These are phyloP conservation scores for Trypanosoma boissoni DNA, from an alignment of 208 protist species.

Conservation along the genomic window DNA sequence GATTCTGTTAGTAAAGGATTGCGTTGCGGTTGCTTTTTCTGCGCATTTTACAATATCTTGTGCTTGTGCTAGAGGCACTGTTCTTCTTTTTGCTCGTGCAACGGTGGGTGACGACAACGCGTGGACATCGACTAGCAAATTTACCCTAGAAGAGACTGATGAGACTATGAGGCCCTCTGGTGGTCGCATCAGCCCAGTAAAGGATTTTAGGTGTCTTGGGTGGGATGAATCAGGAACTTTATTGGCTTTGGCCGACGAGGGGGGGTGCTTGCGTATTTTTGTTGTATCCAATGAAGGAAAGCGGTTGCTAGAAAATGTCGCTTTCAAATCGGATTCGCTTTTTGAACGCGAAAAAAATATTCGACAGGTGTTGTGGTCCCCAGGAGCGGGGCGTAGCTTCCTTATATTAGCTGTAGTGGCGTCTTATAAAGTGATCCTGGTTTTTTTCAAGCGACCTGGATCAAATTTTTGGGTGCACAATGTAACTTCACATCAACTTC, in stretches of 20 bases:
- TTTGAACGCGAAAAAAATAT: constrained; percentile 23
- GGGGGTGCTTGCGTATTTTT: constrained; percentile 53
- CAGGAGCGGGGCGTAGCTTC: constrained; percentile 75
- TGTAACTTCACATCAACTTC: constrained; percentile 23
- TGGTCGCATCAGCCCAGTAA: constrained; percentile 4
- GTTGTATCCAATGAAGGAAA: constrained; percentile 35
- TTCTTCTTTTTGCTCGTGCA: constrained; percentile 44
- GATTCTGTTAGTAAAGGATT: constrained; percentile 42
- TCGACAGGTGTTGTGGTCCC: constrained; percentile 69
- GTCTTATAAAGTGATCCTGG: constrained; percentile 36
- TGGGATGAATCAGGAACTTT: constrained; percentile 71
- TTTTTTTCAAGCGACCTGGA: constrained; percentile 62
- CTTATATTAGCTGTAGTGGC: constrained; percentile 63
- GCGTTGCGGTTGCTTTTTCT: constrained; percentile 59
- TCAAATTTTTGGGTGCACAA: not conserved
- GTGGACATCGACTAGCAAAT: constrained; percentile 22
- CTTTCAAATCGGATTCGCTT: constrained; percentile 15
- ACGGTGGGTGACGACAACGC: constrained; percentile 7
- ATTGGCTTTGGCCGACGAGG: constrained; percentile 52
- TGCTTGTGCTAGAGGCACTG: constrained; percentile 40
- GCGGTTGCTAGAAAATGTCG: constrained; percentile 26
- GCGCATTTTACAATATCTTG: constrained; percentile 68
- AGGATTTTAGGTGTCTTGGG: constrained; percentile 41
- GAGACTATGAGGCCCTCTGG: not conserved
- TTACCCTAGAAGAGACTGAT: constrained; percentile 2